Conservation (phyloP, 169 alveolate genomes). For the Ichthyophthirius multifiliis region DNA sequence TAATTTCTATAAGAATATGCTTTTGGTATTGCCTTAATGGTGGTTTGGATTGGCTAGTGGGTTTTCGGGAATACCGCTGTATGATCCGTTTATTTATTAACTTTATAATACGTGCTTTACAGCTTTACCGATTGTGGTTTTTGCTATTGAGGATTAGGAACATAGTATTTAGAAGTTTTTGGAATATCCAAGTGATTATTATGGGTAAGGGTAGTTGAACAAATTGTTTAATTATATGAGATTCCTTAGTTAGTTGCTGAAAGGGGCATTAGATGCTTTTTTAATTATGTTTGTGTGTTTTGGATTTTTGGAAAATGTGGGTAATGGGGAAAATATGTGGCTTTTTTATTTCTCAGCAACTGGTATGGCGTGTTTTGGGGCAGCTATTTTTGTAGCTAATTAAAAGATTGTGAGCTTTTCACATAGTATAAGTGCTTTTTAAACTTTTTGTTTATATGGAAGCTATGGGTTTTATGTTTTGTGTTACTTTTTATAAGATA, state of each 20-base stretch:
- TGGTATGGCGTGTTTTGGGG: slow-evolving; percentile 49
- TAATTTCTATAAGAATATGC: slow-evolving; percentile 78
- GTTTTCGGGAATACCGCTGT: slow-evolving; percentile 70
- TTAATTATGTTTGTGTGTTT: slow-evolving; percentile 12
- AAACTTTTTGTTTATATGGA: not conserved
- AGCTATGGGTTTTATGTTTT: not conserved
- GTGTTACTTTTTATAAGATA: not conserved
- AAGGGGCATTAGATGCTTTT: slow-evolving; percentile 12
- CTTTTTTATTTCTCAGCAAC: not conserved
- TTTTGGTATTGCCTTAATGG: slow-evolving; percentile 72
- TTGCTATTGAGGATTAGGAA: slow-evolving; percentile 50
- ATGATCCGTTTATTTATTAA: slow-evolving; percentile 71
- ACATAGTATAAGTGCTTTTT: not conserved
- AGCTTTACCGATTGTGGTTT: slow-evolving; percentile 67
- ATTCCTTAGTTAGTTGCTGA: slow-evolving; percentile 12
- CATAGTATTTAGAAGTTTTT: slow-evolving; percentile 19
- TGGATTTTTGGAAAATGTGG: not conserved
- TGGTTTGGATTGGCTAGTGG: slow-evolving; percentile 68
- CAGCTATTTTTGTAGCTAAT: slow-evolving; percentile 43
- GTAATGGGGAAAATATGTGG: not conserved
- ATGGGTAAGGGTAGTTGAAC: slow-evolving; percentile 36
- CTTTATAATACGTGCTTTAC: slow-evolving; percentile 72
- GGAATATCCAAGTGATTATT: not conserved
- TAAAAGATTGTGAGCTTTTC: slow-evolving; percentile 31
- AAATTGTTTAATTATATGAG: not conserved